phyloP scores from a whole-genome alignment of 306 rosid species.

The Senna tora region DNA sequence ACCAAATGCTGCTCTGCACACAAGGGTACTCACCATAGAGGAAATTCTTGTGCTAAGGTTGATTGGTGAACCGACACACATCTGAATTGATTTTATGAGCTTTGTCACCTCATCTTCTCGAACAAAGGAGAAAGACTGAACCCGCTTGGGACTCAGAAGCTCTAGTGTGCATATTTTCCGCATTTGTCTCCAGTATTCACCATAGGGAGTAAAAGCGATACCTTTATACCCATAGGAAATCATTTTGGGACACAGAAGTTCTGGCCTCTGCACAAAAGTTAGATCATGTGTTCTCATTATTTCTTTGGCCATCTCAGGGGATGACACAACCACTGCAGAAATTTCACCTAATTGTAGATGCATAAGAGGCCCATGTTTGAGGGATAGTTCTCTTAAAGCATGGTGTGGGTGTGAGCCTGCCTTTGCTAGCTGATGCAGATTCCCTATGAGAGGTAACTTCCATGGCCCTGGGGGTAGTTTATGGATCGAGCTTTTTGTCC shows the following conservation, averaged over 20 bases:
- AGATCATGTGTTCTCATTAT: slow-evolving; percentile 38
- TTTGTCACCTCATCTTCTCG: neutral
- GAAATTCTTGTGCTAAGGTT: neutral
- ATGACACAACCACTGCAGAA: slow-evolving; percentile 33
- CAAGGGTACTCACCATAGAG: neutral
- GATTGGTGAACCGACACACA: neutral
- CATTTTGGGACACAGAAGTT: slow-evolving; percentile 15
- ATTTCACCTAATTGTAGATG: slow-evolving; percentile 35
- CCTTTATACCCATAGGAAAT: neutral
- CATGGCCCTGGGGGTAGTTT: slow-evolving; percentile 34
- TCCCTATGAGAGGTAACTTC: slow-evolving; percentile 41
- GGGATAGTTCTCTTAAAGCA: slow-evolving; percentile 12
- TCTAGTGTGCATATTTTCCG: slow-evolving; percentile 15
- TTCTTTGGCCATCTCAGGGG: slow-evolving; percentile 25
- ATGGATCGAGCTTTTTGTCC: neutral
- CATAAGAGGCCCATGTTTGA: slow-evolving; percentile 35
- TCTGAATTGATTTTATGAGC: neutral
- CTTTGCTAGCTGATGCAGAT: slow-evolving; percentile 35
- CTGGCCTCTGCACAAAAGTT: slow-evolving; percentile 36
- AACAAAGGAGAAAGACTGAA: neutral
- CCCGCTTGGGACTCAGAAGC: neutral
- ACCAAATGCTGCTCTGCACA: neutral
- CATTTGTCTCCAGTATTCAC: slow-evolving; percentile 42
- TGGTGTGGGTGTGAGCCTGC: slow-evolving; percentile 30
- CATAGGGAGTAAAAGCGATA: slow-evolving; percentile 40